Percentiles rank a stretch among this genome's conserved stretches.
These are phyloP conservation scores for Aspergillus brunneoviolaceus DNA, from an alignment of 2,329 filamentous ascomycete genomes.

Conservation along the genomic window DNA sequence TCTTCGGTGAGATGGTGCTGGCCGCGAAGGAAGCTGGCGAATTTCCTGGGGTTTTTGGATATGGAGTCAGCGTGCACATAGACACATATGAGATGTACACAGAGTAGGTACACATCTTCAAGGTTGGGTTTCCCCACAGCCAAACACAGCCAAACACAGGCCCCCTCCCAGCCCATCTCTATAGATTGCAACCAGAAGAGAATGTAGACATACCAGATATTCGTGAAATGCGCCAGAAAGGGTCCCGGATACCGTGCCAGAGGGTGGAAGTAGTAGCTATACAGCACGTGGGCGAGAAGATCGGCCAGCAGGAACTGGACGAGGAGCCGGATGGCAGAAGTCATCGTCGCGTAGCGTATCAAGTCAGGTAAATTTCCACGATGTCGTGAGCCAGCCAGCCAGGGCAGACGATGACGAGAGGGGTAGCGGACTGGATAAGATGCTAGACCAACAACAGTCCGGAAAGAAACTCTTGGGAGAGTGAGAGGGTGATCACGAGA, in stretches of 20 bases:
- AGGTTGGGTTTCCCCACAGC: too few relatives aligned
- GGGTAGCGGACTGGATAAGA: too few relatives aligned
- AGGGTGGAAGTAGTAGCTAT: constrained; percentile 48
- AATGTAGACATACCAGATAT: constrained; percentile 10
- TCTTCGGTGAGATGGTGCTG: constrained; percentile 17
- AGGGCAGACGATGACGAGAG: background rate
- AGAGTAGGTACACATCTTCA: too few relatives aligned
- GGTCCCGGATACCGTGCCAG: constrained; percentile 66
- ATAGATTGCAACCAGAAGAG: background rate
- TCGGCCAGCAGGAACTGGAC: background rate
- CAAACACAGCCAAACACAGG: too few relatives aligned
- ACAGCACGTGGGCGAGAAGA: constrained; percentile 10
- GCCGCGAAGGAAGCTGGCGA: constrained; percentile 15
- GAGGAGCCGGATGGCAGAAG: background rate
- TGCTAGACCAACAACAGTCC: too few relatives aligned
- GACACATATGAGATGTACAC: too few relatives aligned
- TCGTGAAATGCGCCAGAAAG: constrained; percentile 48
- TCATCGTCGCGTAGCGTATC: background rate
- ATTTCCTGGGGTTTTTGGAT: background rate
- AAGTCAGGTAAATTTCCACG: background rate
- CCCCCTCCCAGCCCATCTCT: too few relatives aligned
- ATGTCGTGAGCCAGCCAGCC: background rate
- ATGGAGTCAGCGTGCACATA: too few relatives aligned
- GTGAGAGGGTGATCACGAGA: too few relatives aligned
- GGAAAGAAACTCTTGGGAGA: too few relatives aligned